phyloP scores from a whole-genome alignment of 768 basidiomycete genomes.

The Arthromyces matolae region DNA sequence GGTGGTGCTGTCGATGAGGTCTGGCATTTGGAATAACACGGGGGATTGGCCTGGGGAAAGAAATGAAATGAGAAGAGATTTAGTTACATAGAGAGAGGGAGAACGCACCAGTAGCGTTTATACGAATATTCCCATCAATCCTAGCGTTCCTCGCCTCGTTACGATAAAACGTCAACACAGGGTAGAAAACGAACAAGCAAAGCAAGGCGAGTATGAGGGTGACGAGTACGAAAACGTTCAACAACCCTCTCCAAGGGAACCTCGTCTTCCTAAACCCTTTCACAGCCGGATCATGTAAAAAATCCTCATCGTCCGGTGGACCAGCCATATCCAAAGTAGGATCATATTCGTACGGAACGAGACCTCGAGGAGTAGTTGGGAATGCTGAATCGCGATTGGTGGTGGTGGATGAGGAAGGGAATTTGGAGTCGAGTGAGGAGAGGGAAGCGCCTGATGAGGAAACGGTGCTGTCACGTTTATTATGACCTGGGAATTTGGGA shows the following conservation, averaged over 20 bases:
- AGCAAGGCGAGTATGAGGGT: conserved; percentile 61
- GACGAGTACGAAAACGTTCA: conserved; percentile 69
- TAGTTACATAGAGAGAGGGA: no score
- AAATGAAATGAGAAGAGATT: background rate
- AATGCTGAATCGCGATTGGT: conserved; percentile 18
- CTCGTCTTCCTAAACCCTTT: conserved; percentile 25
- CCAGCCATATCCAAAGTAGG: conserved; percentile 53
- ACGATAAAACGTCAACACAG: conserved; percentile 53
- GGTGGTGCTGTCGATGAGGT: conserved; percentile 69
- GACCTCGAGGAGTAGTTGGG: conserved; percentile 27
- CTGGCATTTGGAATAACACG: conserved; percentile 50
- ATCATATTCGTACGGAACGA: conserved; percentile 72
- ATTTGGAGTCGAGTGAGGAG: conserved; percentile 19
- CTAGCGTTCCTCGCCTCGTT: conserved; percentile 34
- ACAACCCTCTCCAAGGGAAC: conserved; percentile 45
- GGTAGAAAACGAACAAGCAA: conserved; percentile 78
- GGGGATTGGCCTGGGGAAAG: conserved; percentile 56
- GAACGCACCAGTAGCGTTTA: conserved; percentile 49
- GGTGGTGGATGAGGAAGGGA: conserved; percentile 11
- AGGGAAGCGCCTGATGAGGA: conserved; percentile 15
- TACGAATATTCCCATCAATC: conserved; percentile 60
- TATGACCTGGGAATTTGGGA: conserved; percentile 11
- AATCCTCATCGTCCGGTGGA: conserved; percentile 71
- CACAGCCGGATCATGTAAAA: conserved; percentile 59
- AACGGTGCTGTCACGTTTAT: conserved; percentile 13